These are phyloP conservation scores for Azolla pinnata DNA, from an alignment of 75 land plant genomes.

Conservation along the genomic window DNA sequence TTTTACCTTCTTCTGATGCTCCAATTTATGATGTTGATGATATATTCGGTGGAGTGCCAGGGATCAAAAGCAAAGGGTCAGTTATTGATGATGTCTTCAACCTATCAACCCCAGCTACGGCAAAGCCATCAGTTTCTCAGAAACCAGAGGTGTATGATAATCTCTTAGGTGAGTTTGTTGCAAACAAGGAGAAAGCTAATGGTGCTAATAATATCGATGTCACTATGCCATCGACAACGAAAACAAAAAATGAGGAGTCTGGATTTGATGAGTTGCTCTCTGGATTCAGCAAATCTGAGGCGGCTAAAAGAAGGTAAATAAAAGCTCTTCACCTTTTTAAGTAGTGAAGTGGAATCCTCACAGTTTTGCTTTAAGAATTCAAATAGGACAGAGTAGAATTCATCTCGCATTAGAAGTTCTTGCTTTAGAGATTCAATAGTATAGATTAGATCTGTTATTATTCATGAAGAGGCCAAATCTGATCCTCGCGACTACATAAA, in stretches of 20 bases:
- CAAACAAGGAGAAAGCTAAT: conserved; percentile 5
- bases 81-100: conserved; percentile 45
- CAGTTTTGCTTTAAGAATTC: no score
- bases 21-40: conserved; percentile 22
- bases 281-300: conserved; percentile 47
- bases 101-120: conserved; percentile 19
- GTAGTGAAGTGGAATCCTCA: no score
- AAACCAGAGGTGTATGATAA: conserved; percentile 31
- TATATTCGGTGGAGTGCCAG: conserved; percentile 24
- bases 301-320: no score
- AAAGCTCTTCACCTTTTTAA: no score
- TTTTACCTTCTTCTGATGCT: conserved; percentile 43
- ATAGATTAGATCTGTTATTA: no score
- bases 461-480: no score
- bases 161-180: conserved; percentile 34
- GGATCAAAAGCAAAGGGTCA: conserved; percentile 12
- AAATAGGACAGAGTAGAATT: no score
- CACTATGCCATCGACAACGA: conserved; percentile 5
- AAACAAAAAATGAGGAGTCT: conserved; percentile 3
- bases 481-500: no score
- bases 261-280: conserved; percentile 69
- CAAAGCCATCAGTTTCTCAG: conserved; percentile 7
- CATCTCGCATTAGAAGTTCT: no score
- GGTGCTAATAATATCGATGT: neutral
- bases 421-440: no score